These are phyloP conservation scores for Phyllosticta ampelicida DNA, from an alignment of 2,329 filamentous ascomycete species.

Conservation along the genomic window DNA sequence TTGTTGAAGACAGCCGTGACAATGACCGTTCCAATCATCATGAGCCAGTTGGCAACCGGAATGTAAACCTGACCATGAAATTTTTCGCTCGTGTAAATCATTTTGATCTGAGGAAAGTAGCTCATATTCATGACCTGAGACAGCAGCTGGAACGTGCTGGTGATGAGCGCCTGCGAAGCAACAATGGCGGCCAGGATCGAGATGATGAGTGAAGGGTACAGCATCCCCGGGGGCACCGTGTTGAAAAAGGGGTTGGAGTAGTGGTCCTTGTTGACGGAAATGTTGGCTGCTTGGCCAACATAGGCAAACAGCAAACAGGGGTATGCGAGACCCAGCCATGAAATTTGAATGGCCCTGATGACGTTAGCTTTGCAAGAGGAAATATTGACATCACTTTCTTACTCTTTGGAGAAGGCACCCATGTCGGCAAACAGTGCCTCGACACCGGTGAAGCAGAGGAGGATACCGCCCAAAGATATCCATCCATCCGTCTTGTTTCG, in stretches of 20 bases:
- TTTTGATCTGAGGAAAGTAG: conserved; percentile 67
- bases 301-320: conserved; percentile 59
- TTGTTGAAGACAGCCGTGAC: conserved; percentile 66
- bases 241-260: conserved; percentile 67
- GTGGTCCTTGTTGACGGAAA: conserved; percentile 48
- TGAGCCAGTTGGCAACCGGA: conserved; percentile 63
- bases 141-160: conserved; percentile 56
- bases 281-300: conserved; percentile 64
- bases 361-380: background rate
- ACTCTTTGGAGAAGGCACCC: conserved; percentile 54
- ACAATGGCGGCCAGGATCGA: conserved; percentile 63
- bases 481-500: conserved; percentile 51
- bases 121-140: conserved; percentile 61
- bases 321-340: conserved; percentile 58
- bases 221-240: conserved; percentile 53
- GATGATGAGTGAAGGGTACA: conserved; percentile 58
- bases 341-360: conserved; percentile 55
- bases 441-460: conserved; percentile 65
- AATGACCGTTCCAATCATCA: conserved; percentile 66
- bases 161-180: conserved; percentile 70
- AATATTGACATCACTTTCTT: background rate
- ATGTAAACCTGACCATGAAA: conserved; percentile 71
- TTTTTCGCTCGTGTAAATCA: conserved; percentile 57
- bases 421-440: conserved; percentile 71
- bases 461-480: conserved; percentile 56